These are phyloP conservation scores for Leonotis leonurus DNA, from an alignment of 257 asterid genomes.

Conservation along the genomic window DNA sequence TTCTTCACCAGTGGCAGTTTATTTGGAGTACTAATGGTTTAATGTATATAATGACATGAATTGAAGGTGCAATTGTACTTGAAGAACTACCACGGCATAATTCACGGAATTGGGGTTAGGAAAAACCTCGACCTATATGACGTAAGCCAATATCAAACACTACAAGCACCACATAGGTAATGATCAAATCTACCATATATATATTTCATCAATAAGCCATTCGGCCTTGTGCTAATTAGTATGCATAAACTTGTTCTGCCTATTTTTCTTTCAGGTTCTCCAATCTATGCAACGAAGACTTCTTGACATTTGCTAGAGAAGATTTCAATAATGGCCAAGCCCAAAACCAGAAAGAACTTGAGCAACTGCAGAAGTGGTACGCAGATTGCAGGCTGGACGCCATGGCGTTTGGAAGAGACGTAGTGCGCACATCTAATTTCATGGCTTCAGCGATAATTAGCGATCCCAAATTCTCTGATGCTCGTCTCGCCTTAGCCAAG, in stretches of 20 bases:
- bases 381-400: slow-evolving; percentile 22
- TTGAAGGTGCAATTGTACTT: slow-evolving; percentile 28
- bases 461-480: slow-evolving; percentile 22
- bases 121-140: slow-evolving; percentile 25
- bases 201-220: too few relatives aligned
- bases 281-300: slow-evolving; percentile 13
- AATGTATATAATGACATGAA: too few relatives aligned
- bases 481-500: slow-evolving; percentile 30
- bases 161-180: slow-evolving; percentile 27
- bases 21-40: too few relatives aligned
- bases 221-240: too few relatives aligned
- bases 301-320: slow-evolving; percentile 11
- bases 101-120: slow-evolving; percentile 17
- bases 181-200: background rate
- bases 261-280: slow-evolving; percentile 19
- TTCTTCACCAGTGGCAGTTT: too few relatives aligned
- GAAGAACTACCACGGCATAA: slow-evolving; percentile 26
- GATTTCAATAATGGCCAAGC: slow-evolving; percentile 36
- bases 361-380: slow-evolving; percentile 38
- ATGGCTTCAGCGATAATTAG: slow-evolving; percentile 14
- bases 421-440: slow-evolving; percentile 11
- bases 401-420: slow-evolving; percentile 21
- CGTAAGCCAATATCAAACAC: slow-evolving; percentile 8
- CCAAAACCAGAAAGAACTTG: slow-evolving; percentile 29
- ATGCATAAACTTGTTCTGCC: background rate